Evolutionary conservation across 2,329 filamentous ascomycete genomes (phyloP), one percentile per base, ranked within the genome.

Genomic region (Diaporthe australafricana): DNA sequence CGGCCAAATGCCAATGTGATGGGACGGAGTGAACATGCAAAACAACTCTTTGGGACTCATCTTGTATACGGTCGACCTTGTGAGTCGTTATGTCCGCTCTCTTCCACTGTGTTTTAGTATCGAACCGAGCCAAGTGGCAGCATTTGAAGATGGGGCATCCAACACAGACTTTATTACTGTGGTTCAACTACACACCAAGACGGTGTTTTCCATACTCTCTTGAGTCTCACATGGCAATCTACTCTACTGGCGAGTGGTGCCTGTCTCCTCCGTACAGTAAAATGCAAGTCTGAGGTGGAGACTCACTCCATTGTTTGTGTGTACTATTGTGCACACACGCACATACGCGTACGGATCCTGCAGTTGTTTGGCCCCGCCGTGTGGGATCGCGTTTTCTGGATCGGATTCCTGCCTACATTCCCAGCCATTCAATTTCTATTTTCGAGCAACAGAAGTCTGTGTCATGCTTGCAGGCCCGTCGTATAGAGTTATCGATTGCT

Each of bases 351-450:
- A 20, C 16, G 4, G n/a, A 17, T 48, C 30, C 42, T 25, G 45
- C 60, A 14, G 48, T 27, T 65, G 60, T 63, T 63, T 65, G 60
- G 48, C 45, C 50, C 60, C 30, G 45, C 60, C 42, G 9, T 35
- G 60, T 48, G 42, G 60, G 42, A 63, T 63, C 60, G 60, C 25
- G 20, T 48, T 50, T 38, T 50, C 56, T 45, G 38, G 30, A 40
- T 35, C 48, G 30, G 30, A 25, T 25, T 56, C 30, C 45, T 56
- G 53, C 67, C 55, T 69, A 22, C 38, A 2, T 57, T 70, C 60
- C 71, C 67, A 70, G 68, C 68, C 68, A 63, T 60, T 35, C 32
- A 30, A 48, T 65, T 70, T 70, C 66, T 70, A 57, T 70, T 68
- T 68, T 40, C 32, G 42, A 65, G 60, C 25, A 45, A 20, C 20